Conservation (phyloP, 768 basidiomycete genomes). For the Psilocybe tampanensis region DNA sequence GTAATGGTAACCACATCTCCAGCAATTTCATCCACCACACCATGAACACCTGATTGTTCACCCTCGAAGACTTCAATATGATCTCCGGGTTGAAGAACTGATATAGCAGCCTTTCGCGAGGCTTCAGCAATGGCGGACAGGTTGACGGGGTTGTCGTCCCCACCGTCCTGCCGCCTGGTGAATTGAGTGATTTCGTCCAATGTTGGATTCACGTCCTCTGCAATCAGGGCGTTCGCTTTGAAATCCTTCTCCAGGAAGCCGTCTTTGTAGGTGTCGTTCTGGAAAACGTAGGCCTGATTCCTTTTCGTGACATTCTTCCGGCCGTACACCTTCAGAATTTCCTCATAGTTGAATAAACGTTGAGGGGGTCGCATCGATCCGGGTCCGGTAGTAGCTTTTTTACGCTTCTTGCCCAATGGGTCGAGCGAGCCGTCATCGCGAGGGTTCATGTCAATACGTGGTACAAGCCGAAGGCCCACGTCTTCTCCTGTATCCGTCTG, state of each 20-base stretch:
- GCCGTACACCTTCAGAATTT: constrained; percentile 85
- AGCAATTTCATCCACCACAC: constrained; percentile 87
- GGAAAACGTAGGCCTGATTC: constrained; percentile 80
- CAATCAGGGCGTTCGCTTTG: constrained; percentile 71
- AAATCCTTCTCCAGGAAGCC: constrained; percentile 98
- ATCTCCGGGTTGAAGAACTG: constrained; percentile 96
- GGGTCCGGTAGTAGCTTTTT: constrained; percentile 56
- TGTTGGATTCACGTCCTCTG: constrained; percentile 93
- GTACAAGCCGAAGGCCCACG: constrained; percentile 90
- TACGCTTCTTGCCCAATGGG: constrained; percentile 69
- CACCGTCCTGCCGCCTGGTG: constrained; percentile 72
- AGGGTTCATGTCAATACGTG: constrained; percentile 96
- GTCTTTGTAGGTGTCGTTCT: constrained; percentile 91
- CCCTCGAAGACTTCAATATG: constrained; percentile 98
- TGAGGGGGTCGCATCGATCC: constrained; percentile 83
- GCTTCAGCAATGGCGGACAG: constrained; percentile 92
- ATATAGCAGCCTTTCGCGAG: constrained; percentile 86
- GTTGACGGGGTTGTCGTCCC: constrained; percentile 75
- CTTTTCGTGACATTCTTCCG: constrained; percentile 75
- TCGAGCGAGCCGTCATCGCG: constrained; percentile 70
- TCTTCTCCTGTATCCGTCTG: constrained; percentile 93
- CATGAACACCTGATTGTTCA: constrained; percentile 91
- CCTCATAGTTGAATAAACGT: constrained; percentile 92
- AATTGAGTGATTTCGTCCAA: constrained; percentile 96
- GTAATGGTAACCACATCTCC: constrained; percentile 87